Percentiles rank a stretch among this genome's conserved stretches.
These are phyloP conservation scores for Pseudozyma sp. DNA, from an alignment of 1,284 basidiomycete genomes.

Conservation along the genomic window DNA sequence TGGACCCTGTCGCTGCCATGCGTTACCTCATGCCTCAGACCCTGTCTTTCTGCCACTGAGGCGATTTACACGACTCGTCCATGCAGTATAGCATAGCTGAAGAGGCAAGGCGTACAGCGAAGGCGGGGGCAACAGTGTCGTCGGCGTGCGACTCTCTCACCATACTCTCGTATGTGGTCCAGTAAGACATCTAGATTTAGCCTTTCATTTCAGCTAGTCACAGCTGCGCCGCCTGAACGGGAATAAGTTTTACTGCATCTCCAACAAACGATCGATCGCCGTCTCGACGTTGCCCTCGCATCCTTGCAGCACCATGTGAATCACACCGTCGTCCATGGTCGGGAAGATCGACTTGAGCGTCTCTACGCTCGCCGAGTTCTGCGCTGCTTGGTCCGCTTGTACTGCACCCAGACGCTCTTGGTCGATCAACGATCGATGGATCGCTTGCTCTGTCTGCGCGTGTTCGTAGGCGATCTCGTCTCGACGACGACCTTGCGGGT, in stretches of 20 bases:
- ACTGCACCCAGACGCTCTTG: conserved; percentile 21
- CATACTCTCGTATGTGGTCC: too few relatives aligned
- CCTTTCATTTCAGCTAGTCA: too few relatives aligned
- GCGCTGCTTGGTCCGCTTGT: conserved; percentile 35
- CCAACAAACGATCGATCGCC: conserved; percentile 61
- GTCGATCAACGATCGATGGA: conserved; percentile 42
- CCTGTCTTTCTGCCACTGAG: too few relatives aligned
- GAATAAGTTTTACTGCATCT: conserved; percentile 45
- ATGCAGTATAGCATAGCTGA: too few relatives aligned
- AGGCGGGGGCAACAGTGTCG: too few relatives aligned
- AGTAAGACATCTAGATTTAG: too few relatives aligned
- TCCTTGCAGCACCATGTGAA: conserved; percentile 59
- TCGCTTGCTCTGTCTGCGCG: conserved; percentile 44
- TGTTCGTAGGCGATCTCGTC: conserved; percentile 30
- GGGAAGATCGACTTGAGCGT: conserved; percentile 64
- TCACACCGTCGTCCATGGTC: conserved; percentile 52
- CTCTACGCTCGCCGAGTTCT: conserved; percentile 49
- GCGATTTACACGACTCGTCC: too few relatives aligned
- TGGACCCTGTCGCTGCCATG: too few relatives aligned
- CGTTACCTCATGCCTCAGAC: too few relatives aligned
- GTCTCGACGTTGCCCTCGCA: conserved; percentile 57
- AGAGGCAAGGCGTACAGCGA: too few relatives aligned
- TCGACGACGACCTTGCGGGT: conserved; percentile 4
- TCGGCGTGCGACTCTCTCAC: too few relatives aligned
- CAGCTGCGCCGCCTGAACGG: too few relatives aligned